Evolutionary conservation across 345 rosid species (phyloP).

Genomic region (Rhizophora apiculata): DNA sequence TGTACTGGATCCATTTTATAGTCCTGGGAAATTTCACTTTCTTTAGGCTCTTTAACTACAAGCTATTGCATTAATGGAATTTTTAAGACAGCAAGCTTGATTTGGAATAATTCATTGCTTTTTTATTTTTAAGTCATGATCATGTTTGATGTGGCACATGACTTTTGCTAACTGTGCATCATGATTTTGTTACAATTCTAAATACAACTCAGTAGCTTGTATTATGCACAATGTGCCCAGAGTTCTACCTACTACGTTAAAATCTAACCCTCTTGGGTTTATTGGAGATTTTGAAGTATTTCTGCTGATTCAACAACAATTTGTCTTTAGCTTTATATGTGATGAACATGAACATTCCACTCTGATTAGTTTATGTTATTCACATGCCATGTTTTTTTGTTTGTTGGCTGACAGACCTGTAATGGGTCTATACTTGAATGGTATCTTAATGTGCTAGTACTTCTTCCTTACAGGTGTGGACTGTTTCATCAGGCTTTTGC

Average conservation of each 20-base stretch:
- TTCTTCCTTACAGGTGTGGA: conserved; percentile 72
- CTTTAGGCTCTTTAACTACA: background rate
- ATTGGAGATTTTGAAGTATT: too few species aligned
- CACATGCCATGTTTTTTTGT: background rate
- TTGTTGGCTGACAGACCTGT: background rate
- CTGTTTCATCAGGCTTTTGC: conserved; percentile 88
- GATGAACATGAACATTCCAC: too few species aligned
- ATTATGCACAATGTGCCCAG: background rate
- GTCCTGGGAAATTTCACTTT: background rate
- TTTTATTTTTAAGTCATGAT: background rate
- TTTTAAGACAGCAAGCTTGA: background rate
- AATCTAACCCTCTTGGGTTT: background rate
- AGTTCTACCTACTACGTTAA: background rate
- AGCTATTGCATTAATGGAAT: background rate
- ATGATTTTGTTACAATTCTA: background rate
- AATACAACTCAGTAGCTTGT: too few species aligned
- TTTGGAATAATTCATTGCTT: background rate
- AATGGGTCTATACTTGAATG: background rate
- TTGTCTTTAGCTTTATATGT: too few species aligned
- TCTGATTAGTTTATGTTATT: background rate
- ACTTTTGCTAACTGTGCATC: background rate
- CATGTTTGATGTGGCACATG: background rate
- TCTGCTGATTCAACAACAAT: too few species aligned
- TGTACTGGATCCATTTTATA: background rate
- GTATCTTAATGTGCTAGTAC: conserved; percentile 4